These are phyloP conservation scores for Poterioochromonas sp. DNA, from an alignment of 352 stramenopile species.

Conservation along the genomic window DNA sequence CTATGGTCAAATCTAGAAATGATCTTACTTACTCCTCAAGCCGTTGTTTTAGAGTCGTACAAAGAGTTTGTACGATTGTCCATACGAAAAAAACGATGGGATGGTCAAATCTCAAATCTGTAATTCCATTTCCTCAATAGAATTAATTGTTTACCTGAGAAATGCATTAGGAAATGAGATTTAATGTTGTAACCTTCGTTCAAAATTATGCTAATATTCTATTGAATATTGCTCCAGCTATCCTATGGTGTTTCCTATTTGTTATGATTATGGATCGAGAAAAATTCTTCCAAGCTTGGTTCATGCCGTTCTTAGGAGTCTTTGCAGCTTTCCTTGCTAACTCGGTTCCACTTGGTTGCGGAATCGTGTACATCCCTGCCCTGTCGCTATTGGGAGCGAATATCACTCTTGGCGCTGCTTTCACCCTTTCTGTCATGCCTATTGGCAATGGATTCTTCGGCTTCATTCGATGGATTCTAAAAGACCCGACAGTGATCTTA, in stretches of 20 bases:
- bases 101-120: no score
- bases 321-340: not conserved
- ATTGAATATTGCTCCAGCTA: not conserved
- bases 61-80: no score
- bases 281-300: not conserved
- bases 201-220: not conserved
- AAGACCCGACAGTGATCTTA: not conserved
- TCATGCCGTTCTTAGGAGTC: conserved; percentile 11
- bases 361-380: conserved; percentile 23
- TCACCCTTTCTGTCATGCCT: conserved; percentile 6
- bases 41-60: no score
- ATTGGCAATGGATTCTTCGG: conserved; percentile 10
- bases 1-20: no score
- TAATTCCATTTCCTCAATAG: no score
- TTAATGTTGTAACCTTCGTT: no score
- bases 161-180: no score
- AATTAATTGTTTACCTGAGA: no score
- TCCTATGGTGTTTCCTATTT: not conserved
- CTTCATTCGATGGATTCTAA: not conserved
- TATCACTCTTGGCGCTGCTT: not conserved
- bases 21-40: no score
- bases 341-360: not conserved
- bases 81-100: no score
- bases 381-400: not conserved
- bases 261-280: not conserved